A percentile compares a stretch with the other conserved stretches of the same genome.
phyloP scores from a whole-genome alignment of 2,329 filamentous ascomycete genomes.

The Paraconiothyrium brasiliense region DNA sequence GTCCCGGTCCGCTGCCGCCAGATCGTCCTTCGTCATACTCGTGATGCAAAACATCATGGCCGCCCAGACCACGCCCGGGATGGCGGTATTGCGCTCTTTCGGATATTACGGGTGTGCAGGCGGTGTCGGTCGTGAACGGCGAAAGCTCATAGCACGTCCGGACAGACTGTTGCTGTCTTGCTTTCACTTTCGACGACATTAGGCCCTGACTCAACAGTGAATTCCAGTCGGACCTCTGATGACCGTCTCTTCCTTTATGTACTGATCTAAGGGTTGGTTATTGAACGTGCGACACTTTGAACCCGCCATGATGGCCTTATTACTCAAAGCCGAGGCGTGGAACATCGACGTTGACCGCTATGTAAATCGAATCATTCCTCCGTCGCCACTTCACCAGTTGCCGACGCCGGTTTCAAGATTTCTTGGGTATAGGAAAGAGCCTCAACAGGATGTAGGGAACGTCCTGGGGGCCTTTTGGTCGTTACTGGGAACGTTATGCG shows the following conservation, averaged over 20 bases:
- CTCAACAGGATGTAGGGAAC: slow-evolving; percentile 52
- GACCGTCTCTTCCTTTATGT: not conserved
- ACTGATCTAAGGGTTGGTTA: too few relatives aligned
- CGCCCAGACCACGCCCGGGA: not conserved
- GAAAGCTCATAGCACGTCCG: not conserved
- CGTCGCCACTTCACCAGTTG: slow-evolving; percentile 69
- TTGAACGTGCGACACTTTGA: not conserved
- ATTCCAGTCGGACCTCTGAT: too few relatives aligned
- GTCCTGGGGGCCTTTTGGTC: slow-evolving; percentile 54
- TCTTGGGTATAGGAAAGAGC: slow-evolving; percentile 59
- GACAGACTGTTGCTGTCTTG: not conserved
- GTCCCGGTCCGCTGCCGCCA: slow-evolving; percentile 25
- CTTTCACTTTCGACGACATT: not conserved
- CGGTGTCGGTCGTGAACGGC: not conserved
- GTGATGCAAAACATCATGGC: slow-evolving; percentile 12
- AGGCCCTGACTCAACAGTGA: not conserved
- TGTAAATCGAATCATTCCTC: slow-evolving; percentile 75
- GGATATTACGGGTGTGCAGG: not conserved
- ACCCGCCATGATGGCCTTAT: slow-evolving; percentile 19
- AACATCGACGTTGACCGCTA: slow-evolving; percentile 81
- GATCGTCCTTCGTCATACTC: slow-evolving; percentile 17
- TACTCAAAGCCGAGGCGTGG: slow-evolving; percentile 31
- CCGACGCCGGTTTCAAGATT: slow-evolving; percentile 74
- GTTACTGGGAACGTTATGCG: slow-evolving; percentile 55
- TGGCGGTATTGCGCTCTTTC: not conserved